phyloP scores from a whole-genome alignment of 129 eudicot genomes.

The Scalesia atractyloides region DNA sequence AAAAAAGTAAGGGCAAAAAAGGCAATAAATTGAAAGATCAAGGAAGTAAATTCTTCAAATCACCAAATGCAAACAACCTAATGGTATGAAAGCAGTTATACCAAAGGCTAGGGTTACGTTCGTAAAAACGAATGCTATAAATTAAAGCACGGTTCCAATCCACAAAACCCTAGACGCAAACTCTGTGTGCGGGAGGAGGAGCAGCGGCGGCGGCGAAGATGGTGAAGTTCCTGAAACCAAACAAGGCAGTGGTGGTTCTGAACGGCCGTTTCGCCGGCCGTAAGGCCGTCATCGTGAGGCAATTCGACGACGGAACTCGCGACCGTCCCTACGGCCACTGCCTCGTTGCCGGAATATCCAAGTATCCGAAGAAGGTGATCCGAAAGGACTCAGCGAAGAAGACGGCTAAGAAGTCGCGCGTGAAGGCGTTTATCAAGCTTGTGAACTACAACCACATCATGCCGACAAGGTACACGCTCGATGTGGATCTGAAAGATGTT shows the following conservation, averaged over 20 bases:
- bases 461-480: conserved; percentile 31
- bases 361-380: conserved; percentile 58
- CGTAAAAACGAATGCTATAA: neutral
- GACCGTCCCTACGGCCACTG: conserved; percentile 64
- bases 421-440: conserved; percentile 12
- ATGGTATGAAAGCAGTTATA: neutral
- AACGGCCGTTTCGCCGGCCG: conserved; percentile 59
- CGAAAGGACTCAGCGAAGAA: conserved; percentile 7
- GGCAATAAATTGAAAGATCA: neutral
- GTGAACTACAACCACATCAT: conserved; percentile 9
- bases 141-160: neutral
- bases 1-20: neutral
- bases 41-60: neutral
- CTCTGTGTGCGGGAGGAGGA: neutral
- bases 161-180: neutral
- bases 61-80: neutral
- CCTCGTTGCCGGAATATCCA: conserved; percentile 50
- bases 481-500: conserved; percentile 49
- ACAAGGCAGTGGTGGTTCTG: conserved; percentile 58
- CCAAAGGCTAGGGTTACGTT: neutral
- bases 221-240: conserved; percentile 37
- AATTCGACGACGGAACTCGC: conserved; percentile 60
- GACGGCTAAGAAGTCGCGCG: conserved; percentile 6
- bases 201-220: conserved; percentile 8
- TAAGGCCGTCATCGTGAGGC: conserved; percentile 44